Base-by-base conservation (phyloP, 345 rosid species). In the Brassica rapa region DNA sequence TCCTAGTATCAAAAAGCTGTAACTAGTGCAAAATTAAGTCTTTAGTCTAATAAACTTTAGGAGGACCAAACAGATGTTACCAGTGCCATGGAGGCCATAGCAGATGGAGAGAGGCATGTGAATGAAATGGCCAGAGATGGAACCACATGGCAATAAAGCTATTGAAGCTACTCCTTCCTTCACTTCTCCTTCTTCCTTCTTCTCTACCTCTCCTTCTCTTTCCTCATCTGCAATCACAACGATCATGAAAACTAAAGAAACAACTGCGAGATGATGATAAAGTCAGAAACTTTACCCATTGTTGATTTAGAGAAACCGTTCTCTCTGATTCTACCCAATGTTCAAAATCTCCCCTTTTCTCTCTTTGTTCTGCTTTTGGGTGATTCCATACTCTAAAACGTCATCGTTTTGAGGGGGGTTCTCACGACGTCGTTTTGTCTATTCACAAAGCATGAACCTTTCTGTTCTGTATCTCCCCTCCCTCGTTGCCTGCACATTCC, bases 101-200 rank as follows among this genome's bases (percentile, higher is more conserved):
- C 98, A 95, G 79, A 87, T 78, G 77, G 94, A 90, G 41, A n/a
- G 76, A 60, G 97, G 98, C 81, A 90, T 89, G 6, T 90, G 91
- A 76, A 93, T 80, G 84, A 95, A 95, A 77, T 95, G 97, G 59
- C 98, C 99, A 4, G 98, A 89, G 74, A 95, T 87, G 66, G 97
- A 89, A 0, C 99, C 98, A 83, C 81, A 70, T 33, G 98, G 93
- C 60, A 93, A 72, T 43, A 95, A 79, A 43, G 93, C 98, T 81
- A 93, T 85, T 6, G 99, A 93, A 37, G 99, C 94, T 43, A 94
- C 87, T 83, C 97, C 97, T 82, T 88, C 94, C 84, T 83, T 92
- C 75, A 87, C 87, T 69, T 81, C 86, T 69, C 64, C 77, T 12
- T 81, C 43, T 30, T 65, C 61, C 72, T 65, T 56, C 62, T 82